Evolutionary conservation across 2,329 filamentous ascomycete species (phyloP).

Genomic region (Onygena corvina): DNA sequence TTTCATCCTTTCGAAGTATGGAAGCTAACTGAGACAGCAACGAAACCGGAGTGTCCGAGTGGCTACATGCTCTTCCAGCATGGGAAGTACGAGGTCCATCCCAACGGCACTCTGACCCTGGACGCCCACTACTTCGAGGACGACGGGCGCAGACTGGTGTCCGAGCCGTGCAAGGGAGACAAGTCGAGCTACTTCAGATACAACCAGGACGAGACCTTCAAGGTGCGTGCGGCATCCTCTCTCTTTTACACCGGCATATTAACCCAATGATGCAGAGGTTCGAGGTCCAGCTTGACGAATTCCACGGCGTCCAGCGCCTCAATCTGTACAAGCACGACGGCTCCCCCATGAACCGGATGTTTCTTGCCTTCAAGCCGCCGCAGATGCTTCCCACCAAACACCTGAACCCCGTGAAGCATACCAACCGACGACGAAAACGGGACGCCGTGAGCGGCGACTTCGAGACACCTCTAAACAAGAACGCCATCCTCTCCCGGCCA

Average conservation of each 20-base stretch:
- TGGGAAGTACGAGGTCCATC: constrained; percentile 46
- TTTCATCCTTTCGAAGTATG: not conserved
- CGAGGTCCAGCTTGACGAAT: constrained; percentile 43
- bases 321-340: constrained; percentile 55
- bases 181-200: constrained; percentile 52
- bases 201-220: constrained; percentile 51
- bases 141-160: constrained; percentile 56
- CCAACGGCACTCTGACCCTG: constrained; percentile 48
- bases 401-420: constrained; percentile 43
- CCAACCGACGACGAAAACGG: constrained; percentile 29
- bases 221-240: constrained; percentile 33
- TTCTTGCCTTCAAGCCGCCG: constrained; percentile 50
- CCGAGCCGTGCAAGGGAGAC: constrained; percentile 49
- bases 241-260: not conserved
- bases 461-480: constrained; percentile 18
- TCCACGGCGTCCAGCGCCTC: constrained; percentile 50
- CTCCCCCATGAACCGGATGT: constrained; percentile 55
- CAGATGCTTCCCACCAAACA: constrained; percentile 59
- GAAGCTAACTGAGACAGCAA: constrained; percentile 32
- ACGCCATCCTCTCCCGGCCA: constrained; percentile 22
- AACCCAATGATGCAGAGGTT: constrained; percentile 25
- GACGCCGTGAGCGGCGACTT: constrained; percentile 14
- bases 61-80: constrained; percentile 64
- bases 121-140: constrained; percentile 44
- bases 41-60: constrained; percentile 48